phyloP scores from a whole-genome alignment of 495 filamentous ascomycete genomes.

The Bryoglossum gracile region DNA sequence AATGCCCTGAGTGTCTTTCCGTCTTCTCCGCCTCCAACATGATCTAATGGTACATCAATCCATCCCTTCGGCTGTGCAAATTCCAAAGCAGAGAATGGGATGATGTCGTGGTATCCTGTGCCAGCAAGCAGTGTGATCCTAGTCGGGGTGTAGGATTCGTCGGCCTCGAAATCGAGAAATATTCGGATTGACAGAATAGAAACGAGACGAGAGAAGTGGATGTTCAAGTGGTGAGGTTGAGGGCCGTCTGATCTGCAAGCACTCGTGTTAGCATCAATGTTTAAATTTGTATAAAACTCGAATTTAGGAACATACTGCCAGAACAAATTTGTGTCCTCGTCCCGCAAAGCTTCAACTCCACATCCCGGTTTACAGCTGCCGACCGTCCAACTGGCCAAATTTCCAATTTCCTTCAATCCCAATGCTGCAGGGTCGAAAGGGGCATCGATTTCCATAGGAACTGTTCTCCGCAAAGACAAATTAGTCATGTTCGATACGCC shows the following conservation, averaged over 20 bases:
- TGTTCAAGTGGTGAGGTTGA: constrained; percentile 86
- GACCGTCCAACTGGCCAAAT: constrained; percentile 89
- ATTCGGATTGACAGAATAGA: constrained; percentile 76
- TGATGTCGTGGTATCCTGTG: constrained; percentile 78
- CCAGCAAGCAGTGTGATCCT: constrained; percentile 81
- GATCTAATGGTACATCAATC: constrained; percentile 73
- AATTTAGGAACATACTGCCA: constrained; percentile 62
- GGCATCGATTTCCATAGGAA: constrained; percentile 27
- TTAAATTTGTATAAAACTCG: too few species aligned
- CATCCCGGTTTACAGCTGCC: constrained; percentile 87
- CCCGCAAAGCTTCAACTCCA: constrained; percentile 75
- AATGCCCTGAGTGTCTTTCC: constrained; percentile 73
- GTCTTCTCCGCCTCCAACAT: constrained; percentile 52
- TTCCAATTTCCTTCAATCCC: constrained; percentile 83
- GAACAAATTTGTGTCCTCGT: constrained; percentile 70
- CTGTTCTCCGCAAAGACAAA: constrained; percentile 11
- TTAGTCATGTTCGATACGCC: constrained; percentile 4
- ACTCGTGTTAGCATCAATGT: constrained; percentile 3
- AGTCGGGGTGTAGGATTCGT: constrained; percentile 97
- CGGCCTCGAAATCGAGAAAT: constrained; percentile 81
- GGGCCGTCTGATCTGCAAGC: constrained; percentile 71
- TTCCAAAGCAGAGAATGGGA: constrained; percentile 71
- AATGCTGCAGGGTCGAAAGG: constrained; percentile 35
- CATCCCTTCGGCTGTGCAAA: constrained; percentile 80
- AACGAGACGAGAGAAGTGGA: constrained; percentile 93